Base-by-base conservation (phyloP, 371 early-diverging fungal species). In the Funneliformis caledonium region DNA sequence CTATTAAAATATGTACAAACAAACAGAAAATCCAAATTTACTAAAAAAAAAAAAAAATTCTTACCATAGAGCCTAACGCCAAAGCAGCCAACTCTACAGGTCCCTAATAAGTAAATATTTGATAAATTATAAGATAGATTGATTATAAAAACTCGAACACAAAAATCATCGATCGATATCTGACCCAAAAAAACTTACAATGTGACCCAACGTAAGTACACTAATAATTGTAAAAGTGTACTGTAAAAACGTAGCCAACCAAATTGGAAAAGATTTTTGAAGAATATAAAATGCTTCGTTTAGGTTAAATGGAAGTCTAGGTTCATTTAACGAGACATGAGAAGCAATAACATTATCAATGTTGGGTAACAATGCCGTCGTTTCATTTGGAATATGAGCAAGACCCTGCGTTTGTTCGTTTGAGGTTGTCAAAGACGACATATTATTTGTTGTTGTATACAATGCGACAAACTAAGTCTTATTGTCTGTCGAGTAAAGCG, bases 201-300 rank as follows among this genome's bases (percentile, higher is more conserved):
- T 50, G 80, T 83, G 83, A n/a, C 83, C 83, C 42, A 83, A 75
- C 8, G 76, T 60, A 67, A 72, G 76, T 7, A 83, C 80, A 72
- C 72, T 68, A 16, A 72, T 48, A 60, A 81, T 45, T 22, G 80
- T 72, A 19, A 83, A 72, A 26, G 76, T 16, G 14, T 80, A 64
- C 47, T 81, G 80, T 47, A 83, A 50, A 5, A 81, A 26, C 50
- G 79, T 81, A 14, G 82, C 64, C 14, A 83, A 60, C 8, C 72
- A 45, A 5, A 79, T 72, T 11, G 83, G 83, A 26, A 70, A 4
- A 1, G 82, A 56, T 33, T 61, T 60, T 72, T 64, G 33, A 14
- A 77, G 16, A 14, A 81, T 43, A 62, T 42, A 72, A 22, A 42
- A 19, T 12, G 50, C 70, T 81, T 81, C 82, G 8, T 56, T 37